A percentile compares a stretch with the other conserved stretches of the same genome.
Conservation (phyloP, 257 asterid genomes). For the Solanum virginianum region DNA sequence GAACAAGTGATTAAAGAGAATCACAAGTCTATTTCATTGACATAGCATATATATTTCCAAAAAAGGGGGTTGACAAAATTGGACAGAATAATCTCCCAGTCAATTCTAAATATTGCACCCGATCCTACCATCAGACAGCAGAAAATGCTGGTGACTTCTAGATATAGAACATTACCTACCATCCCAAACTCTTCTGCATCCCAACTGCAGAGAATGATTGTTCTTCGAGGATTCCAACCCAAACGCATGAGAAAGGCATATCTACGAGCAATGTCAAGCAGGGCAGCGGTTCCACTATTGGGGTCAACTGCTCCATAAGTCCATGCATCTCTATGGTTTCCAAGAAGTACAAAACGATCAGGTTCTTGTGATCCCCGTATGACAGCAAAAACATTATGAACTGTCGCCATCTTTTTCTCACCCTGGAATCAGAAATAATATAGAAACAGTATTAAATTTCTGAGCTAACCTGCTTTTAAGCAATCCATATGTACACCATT, state of each 20-base stretch:
- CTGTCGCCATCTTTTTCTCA: conserved; percentile 44
- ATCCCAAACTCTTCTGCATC: conserved; percentile 99
- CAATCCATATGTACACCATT: neutral
- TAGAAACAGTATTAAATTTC: neutral
- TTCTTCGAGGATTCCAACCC: conserved; percentile 91
- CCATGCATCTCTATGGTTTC: conserved; percentile 99
- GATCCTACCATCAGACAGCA: neutral
- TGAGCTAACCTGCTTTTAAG: neutral
- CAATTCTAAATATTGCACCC: neutral
- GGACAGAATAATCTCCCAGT: neutral
- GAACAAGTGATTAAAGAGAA: neutral
- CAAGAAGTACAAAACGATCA: conserved; percentile 63
- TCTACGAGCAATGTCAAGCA: conserved; percentile 86
- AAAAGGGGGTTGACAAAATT: neutral
- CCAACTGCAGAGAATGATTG: conserved; percentile 87
- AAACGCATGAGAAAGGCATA: conserved; percentile 54
- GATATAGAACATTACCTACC: conserved; percentile 65
- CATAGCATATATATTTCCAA: neutral
- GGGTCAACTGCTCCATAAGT: conserved; percentile 99
- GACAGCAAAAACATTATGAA: conserved; percentile 65
- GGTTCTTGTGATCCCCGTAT: conserved; percentile 75
- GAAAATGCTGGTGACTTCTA: neutral
- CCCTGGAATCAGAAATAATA: conserved; percentile 43
- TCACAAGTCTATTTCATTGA: neutral
- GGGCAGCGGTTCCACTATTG: conserved; percentile 85